Conservation (phyloP, 139 green algal species). For the Parachlorella kessleri region DNA sequence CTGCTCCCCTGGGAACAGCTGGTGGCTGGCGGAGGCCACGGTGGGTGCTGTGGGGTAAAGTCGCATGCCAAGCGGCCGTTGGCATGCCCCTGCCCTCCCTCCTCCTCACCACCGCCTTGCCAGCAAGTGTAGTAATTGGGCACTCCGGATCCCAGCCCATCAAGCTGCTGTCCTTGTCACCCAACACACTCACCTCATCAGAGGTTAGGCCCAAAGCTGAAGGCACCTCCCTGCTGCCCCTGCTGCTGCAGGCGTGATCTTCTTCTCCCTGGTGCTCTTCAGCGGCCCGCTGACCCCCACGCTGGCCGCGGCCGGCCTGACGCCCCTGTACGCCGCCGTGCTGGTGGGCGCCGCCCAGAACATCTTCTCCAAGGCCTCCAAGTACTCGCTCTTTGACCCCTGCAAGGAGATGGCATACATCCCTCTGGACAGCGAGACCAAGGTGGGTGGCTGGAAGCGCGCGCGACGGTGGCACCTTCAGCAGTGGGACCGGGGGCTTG, state of each 20-base stretch:
- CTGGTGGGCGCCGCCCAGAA: constrained; percentile 97
- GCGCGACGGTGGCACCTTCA: no score
- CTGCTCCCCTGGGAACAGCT: no score
- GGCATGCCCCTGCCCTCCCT: background rate
- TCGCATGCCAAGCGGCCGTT: background rate
- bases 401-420: constrained; percentile 99
- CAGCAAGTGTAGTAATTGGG: no score
- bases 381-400: constrained; percentile 99
- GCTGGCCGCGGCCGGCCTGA: constrained; percentile 87
- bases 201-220: no score
- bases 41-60: background rate
- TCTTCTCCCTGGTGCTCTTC: constrained; percentile 97
- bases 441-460: no score
- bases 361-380: constrained; percentile 97
- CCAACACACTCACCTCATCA: no score
- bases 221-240: no score
- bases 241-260: constrained; percentile 72
- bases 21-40: background rate
- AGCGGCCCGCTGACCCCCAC: constrained; percentile 69
- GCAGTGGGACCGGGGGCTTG: no score
- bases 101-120: background rate
- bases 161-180: no score
- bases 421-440: constrained; percentile 92
- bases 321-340: constrained; percentile 94
- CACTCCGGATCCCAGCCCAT: no score